Conservation (phyloP, 1,284 basidiomycete genomes). For the Mixia osmundae region DNA sequence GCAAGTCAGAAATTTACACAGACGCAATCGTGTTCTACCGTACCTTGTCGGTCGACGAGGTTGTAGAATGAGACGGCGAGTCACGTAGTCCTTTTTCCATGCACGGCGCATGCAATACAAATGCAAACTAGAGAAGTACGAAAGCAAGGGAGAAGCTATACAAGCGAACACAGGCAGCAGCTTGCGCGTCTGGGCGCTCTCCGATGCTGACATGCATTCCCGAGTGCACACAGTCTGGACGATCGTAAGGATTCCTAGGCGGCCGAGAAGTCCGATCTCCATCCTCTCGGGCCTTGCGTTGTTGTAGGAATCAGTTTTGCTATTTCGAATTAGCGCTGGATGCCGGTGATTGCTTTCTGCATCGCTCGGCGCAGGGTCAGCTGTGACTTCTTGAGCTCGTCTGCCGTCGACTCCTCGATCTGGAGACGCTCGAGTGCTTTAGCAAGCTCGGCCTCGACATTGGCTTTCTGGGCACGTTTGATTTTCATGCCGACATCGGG, state of each 20-base stretch:
- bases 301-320: too few species aligned
- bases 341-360: conserved; percentile 50
- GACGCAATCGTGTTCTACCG: conserved; percentile 55
- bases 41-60: too few species aligned
- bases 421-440: conserved; percentile 89
- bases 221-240: too few species aligned
- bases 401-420: conserved; percentile 71
- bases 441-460: conserved; percentile 84
- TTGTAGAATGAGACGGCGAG: conserved; percentile 43
- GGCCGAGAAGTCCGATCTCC: too few species aligned
- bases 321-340: too few species aligned
- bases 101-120: conserved; percentile 1
- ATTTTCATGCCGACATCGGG: conserved; percentile 92
- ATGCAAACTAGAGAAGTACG: neutral
- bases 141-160: neutral
- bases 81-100: too few species aligned
- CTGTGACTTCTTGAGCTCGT: conserved; percentile 82
- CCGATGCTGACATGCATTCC: too few species aligned
- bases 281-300: too few species aligned
- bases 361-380: conserved; percentile 77
- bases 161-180: too few species aligned
- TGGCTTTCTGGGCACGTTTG: conserved; percentile 76
- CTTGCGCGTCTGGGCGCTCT: too few species aligned
- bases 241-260: too few species aligned
- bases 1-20: conserved; percentile 54